phyloP scores from a whole-genome alignment of 2,329 filamentous ascomycete species.

The Geosmithia putterillii region DNA sequence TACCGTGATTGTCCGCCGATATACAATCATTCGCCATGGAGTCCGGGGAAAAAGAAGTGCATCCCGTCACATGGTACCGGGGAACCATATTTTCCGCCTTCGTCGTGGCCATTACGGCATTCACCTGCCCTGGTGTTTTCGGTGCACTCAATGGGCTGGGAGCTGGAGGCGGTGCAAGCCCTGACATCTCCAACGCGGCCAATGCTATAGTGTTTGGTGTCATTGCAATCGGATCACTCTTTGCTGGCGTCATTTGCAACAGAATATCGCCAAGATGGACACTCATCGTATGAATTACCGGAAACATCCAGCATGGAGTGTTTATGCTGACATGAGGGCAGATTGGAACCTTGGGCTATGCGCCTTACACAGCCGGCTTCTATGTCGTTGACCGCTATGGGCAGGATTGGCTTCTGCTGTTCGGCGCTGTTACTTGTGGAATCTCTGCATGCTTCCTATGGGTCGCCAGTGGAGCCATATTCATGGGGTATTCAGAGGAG shows the following conservation, averaged over 20 bases:
- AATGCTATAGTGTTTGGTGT: neutral
- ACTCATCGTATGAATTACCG: neutral
- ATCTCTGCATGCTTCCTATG: conserved; percentile 17
- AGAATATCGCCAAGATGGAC: neutral
- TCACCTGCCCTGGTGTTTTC: conserved; percentile 1
- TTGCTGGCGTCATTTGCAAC: neutral
- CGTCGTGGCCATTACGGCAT: neutral
- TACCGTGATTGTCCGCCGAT: too few species aligned
- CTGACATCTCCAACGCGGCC: neutral
- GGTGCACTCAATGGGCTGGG: conserved; percentile 1
- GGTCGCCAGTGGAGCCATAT: conserved; percentile 7
- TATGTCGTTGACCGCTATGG: conserved; percentile 27
- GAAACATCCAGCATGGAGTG: neutral
- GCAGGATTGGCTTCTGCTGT: conserved; percentile 23
- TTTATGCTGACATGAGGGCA: neutral
- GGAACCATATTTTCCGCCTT: neutral
- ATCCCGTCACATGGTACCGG: conserved; percentile 1
- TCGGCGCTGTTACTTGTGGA: conserved; percentile 24
- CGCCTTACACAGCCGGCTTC: conserved; percentile 23
- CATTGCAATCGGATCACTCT: neutral
- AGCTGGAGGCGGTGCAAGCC: neutral
- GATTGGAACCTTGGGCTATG: conserved; percentile 25
- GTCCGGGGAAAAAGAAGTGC: neutral
- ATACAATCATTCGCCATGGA: neutral
- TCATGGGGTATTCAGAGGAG: conserved; percentile 1